Percentiles rank a stretch among this genome's conserved stretches.
phyloP scores from a whole-genome alignment of 306 rosid species.

The Acacia acuminata region DNA sequence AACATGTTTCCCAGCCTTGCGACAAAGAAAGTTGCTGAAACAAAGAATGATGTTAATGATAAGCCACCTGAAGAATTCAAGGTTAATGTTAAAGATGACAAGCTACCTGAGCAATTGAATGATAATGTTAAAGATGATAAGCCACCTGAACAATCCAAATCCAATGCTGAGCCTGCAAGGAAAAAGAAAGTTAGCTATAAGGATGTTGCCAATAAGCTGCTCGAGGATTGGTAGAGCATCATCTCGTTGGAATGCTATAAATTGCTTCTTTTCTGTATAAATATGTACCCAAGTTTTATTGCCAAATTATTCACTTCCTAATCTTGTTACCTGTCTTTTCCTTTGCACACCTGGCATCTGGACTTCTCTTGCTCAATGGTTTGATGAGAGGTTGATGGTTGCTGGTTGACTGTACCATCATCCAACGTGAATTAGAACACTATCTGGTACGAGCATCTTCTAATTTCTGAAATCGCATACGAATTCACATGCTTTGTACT shows the following conservation, averaged over 20 bases:
- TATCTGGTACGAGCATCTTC: neutral
- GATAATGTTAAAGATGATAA: conserved; percentile 38
- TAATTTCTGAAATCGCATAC: neutral
- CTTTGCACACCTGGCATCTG: conserved; percentile 1
- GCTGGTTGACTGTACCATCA: neutral
- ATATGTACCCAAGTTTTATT: neutral
- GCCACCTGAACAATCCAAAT: conserved; percentile 34
- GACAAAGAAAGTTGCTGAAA: conserved; percentile 41
- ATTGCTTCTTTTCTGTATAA: conserved; percentile 4
- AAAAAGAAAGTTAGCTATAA: conserved; percentile 87
- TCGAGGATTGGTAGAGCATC: conserved; percentile 68
- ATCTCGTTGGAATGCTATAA: conserved; percentile 1
- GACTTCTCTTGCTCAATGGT: neutral
- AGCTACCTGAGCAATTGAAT: conserved; percentile 37
- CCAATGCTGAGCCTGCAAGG: conserved; percentile 51
- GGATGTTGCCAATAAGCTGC: conserved; percentile 71
- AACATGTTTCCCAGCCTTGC: conserved; percentile 82
- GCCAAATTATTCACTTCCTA: neutral
- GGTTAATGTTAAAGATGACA: conserved; percentile 30
- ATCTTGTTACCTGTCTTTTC: neutral
- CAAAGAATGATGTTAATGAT: conserved; percentile 30
- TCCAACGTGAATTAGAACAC: neutral
- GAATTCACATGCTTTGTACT: neutral
- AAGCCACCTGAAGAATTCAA: conserved; percentile 37
- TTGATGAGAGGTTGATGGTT: neutral